Evolutionary conservation across 2,329 filamentous ascomycete species (phyloP).

Genomic region (Chaetomium strumarium): DNA sequence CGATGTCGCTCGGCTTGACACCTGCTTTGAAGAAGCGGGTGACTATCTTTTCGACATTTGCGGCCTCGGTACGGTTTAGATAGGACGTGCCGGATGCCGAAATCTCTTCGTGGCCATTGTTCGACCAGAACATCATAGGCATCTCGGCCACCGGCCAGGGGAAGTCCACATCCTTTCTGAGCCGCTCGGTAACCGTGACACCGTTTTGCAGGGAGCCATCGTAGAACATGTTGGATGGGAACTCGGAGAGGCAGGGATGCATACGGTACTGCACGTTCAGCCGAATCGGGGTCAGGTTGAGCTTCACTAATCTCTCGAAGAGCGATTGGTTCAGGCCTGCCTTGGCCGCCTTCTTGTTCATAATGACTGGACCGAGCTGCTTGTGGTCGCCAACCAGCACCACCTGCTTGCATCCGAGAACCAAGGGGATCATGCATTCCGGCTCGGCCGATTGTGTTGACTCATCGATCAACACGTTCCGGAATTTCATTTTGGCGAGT

Average conservation of each 20-base stretch:
- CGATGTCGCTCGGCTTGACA: slow-evolving; percentile 88
- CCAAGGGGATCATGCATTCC: slow-evolving; percentile 97
- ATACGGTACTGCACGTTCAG: slow-evolving; percentile 98
- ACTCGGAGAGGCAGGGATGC: slow-evolving; percentile 95
- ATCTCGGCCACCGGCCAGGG: slow-evolving; percentile 92
- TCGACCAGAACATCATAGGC: slow-evolving; percentile 99
- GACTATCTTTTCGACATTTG: slow-evolving; percentile 97
- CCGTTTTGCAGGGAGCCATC: slow-evolving; percentile 96
- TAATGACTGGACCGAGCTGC: slow-evolving; percentile 95
- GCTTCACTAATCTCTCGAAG: slow-evolving; percentile 90
- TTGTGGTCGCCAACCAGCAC: slow-evolving; percentile 98
- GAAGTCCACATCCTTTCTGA: slow-evolving; percentile 92
- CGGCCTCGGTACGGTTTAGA: slow-evolving; percentile 92
- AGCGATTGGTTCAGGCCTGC: slow-evolving; percentile 97
- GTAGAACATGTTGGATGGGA: slow-evolving; percentile 99
- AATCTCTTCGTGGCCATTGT: slow-evolving; percentile 95
- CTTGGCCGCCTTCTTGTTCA: slow-evolving; percentile 99
- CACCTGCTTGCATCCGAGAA: slow-evolving; percentile 96
- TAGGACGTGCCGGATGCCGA: slow-evolving; percentile 97
- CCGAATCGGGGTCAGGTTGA: slow-evolving; percentile 85
- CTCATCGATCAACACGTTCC: slow-evolving; percentile 95
- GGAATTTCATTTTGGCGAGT: slow-evolving; percentile 94
- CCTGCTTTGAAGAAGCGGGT: slow-evolving; percentile 98
- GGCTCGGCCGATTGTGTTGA: slow-evolving; percentile 97
- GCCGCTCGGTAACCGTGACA: slow-evolving; percentile 80